Conservation (phyloP, 83 land plant species). For the Diphasiastrum complanatum region DNA sequence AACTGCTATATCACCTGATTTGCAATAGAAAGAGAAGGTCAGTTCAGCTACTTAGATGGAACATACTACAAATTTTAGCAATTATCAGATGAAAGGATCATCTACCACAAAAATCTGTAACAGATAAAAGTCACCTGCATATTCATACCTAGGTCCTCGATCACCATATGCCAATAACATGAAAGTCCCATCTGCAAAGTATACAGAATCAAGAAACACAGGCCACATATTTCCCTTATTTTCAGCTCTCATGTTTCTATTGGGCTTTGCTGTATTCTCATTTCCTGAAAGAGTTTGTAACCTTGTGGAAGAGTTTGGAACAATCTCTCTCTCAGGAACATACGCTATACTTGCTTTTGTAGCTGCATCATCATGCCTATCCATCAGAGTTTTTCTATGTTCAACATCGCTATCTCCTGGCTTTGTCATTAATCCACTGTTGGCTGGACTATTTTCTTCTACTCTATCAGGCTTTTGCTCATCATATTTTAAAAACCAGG, state of each 20-base stretch:
- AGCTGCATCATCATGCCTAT: not conserved
- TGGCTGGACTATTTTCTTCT: not conserved
- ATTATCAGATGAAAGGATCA: not conserved
- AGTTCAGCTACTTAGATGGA: not conserved
- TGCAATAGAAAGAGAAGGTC: not conserved
- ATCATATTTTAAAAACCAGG: constrained; percentile 44
- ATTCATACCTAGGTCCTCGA: constrained; percentile 67
- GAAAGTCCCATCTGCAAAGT: constrained; percentile 68
- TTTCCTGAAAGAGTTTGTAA: not conserved
- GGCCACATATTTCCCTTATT: constrained; percentile 39
- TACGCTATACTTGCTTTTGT: too few relatives aligned
- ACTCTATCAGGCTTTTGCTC: constrained; percentile 5
- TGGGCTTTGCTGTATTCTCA: constrained; percentile 6
- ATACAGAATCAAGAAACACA: constrained; percentile 69
- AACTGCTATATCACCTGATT: too few relatives aligned
- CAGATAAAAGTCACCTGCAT: not conserved
- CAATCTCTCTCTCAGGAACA: too few relatives aligned
- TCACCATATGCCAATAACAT: constrained; percentile 93
- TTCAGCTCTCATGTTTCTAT: constrained; percentile 24
- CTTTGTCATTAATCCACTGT: not conserved
- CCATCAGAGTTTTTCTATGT: not conserved
- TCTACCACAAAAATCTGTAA: not conserved
- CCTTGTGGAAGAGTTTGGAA: not conserved
- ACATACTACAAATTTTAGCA: not conserved
- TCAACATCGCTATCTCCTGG: constrained; percentile 12